A percentile compares a stretch with the other conserved stretches of the same genome.
Conservation (phyloP, 805 yeast species). For the Wickerhamomyces pijperi region DNA sequence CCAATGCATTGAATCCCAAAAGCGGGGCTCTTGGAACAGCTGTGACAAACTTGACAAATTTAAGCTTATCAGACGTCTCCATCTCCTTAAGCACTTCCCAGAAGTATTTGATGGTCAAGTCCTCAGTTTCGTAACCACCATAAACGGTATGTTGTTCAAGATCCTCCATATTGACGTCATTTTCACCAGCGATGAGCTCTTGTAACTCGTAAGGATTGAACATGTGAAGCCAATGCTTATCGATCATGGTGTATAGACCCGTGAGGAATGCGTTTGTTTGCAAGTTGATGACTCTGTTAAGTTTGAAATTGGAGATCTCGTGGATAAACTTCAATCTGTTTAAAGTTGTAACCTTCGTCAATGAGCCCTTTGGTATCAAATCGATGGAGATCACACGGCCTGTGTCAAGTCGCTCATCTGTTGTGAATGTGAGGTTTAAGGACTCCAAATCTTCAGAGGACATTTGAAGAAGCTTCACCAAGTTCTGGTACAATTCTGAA, state of each 20-base stretch:
- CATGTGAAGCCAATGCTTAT: conserved; percentile 69
- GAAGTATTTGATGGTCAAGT: conserved; percentile 49
- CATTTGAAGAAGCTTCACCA: conserved; percentile 52
- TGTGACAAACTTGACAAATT: conserved; percentile 78
- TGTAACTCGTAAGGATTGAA: conserved; percentile 80
- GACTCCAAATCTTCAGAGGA: conserved; percentile 40
- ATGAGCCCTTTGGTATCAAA: conserved; percentile 49
- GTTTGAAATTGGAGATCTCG: conserved; percentile 65
- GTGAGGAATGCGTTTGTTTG: conserved; percentile 54
- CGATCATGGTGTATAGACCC: conserved; percentile 62
- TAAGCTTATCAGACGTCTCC: conserved; percentile 46
- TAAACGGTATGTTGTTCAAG: conserved; percentile 50
- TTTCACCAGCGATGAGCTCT: conserved; percentile 64
- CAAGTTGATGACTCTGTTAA: conserved; percentile 48
- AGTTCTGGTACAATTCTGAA: conserved; percentile 47
- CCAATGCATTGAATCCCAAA: conserved; percentile 65
- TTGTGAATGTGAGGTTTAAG: conserved; percentile 54
- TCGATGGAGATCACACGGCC: conserved; percentile 33
- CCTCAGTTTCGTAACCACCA: conserved; percentile 49
- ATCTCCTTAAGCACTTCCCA: conserved; percentile 74
- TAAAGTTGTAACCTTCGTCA: conserved; percentile 39
- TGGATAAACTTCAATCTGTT: conserved; percentile 70
- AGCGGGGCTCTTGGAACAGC: conserved; percentile 89
- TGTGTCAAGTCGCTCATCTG: conserved; percentile 34
- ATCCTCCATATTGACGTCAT: conserved; percentile 61